Conservation (phyloP, 495 filamentous ascomycete genomes). For the Xylaria sp. region DNA sequence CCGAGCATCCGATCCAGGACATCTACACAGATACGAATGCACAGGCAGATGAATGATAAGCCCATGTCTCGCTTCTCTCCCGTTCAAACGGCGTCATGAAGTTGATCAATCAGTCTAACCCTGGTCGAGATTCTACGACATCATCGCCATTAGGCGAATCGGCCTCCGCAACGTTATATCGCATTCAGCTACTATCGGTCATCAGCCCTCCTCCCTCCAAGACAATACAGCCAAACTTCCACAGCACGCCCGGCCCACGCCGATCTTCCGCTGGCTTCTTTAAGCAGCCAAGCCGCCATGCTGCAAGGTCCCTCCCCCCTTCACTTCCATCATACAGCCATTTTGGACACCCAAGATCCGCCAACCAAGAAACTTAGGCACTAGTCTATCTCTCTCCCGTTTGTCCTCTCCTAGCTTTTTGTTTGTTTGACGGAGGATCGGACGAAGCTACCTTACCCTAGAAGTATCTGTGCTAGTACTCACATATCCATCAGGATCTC, state of each 20-base stretch:
- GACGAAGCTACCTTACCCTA: not conserved
- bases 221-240: slow-evolving; percentile 13
- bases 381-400: not conserved
- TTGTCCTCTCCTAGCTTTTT: not conserved
- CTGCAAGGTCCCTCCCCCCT: slow-evolving; percentile 25
- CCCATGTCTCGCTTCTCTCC: slow-evolving; percentile 17
- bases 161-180: not conserved
- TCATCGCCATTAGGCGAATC: slow-evolving; percentile 16
- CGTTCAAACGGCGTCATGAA: slow-evolving; percentile 8
- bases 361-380: not conserved
- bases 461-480: not conserved
- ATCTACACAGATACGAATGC: not conserved
- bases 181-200: slow-evolving; percentile 13
- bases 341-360: not conserved
- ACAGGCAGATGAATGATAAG: slow-evolving; percentile 11
- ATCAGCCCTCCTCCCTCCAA: not conserved
- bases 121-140: slow-evolving; percentile 10
- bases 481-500: not conserved
- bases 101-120: slow-evolving; percentile 5
- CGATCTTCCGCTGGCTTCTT: not conserved
- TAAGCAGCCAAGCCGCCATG: slow-evolving; percentile 23
- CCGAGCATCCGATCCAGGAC: slow-evolving; percentile 5
- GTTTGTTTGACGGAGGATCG: not conserved
- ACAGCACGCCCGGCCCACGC: not conserved
- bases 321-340: not conserved